phyloP scores from a whole-genome alignment of 2,329 filamentous ascomycete species.

The Hortaea sp. region DNA sequence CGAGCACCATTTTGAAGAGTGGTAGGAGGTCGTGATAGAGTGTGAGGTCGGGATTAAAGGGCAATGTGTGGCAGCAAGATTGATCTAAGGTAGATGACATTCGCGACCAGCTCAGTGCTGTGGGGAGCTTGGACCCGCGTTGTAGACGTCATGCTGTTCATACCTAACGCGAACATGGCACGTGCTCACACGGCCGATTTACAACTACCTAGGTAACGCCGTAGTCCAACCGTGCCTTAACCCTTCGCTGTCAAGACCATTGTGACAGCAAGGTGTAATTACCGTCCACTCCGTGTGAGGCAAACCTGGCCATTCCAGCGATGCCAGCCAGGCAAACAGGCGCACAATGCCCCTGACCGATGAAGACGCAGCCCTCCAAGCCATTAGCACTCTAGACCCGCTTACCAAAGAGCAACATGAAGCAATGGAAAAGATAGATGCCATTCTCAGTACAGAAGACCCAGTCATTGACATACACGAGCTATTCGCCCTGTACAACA shows the following conservation, averaged over 20 bases:
- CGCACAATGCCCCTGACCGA: conserved; percentile 30
- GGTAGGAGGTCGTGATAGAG: no score
- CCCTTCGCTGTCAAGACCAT: no score
- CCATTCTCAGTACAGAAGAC: conserved; percentile 26
- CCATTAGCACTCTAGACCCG: conserved; percentile 26
- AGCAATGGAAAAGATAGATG: conserved; percentile 25
- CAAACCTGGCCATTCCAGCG: no score
- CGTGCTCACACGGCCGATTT: background rate
- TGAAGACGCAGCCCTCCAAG: conserved; percentile 30
- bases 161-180: background rate
- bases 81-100: background rate
- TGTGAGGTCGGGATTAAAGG: no score
- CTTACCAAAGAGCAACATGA: conserved; percentile 26
- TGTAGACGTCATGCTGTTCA: background rate
- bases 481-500: conserved; percentile 31
- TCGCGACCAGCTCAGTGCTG: background rate
- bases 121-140: background rate
- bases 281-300: no score
- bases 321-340: no score
- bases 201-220: no score
- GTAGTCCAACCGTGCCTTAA: no score
- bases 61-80: no score
- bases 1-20: conserved; percentile 30
- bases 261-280: no score
- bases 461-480: conserved; percentile 33